Evolutionary conservation across 495 filamentous ascomycete genomes (phyloP).

Genomic region (Aspergillus sparsus): DNA sequence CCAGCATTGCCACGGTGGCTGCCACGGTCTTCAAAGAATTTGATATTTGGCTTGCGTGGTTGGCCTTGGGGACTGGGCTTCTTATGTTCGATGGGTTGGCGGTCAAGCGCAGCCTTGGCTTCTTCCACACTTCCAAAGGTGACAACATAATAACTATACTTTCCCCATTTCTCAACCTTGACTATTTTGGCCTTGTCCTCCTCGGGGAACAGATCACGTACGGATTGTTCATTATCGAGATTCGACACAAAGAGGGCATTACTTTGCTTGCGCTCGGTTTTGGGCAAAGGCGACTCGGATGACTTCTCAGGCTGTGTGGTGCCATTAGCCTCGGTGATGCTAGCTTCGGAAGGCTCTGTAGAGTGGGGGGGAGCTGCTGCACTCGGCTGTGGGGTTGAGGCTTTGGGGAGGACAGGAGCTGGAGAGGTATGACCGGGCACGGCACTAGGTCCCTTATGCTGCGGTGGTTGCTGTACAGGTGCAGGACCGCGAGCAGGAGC

Average conservation of each 20-base stretch:
- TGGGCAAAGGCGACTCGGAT: conserved; percentile 40
- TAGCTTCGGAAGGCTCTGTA: conserved; percentile 33
- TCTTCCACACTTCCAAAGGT: conserved; percentile 77
- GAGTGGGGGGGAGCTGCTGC: not conserved
- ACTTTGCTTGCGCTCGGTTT: conserved; percentile 56
- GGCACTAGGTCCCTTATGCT: conserved; percentile 38
- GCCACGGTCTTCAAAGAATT: conserved; percentile 71
- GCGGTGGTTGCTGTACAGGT: conserved; percentile 40
- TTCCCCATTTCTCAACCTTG: conserved; percentile 75
- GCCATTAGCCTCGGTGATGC: conserved; percentile 39
- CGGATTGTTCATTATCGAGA: conserved; percentile 72
- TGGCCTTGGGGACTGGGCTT: conserved; percentile 61
- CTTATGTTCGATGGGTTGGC: conserved; percentile 72
- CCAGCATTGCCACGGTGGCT: conserved; percentile 62
- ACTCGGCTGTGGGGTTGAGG: conserved; percentile 54
- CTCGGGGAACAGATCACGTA: conserved; percentile 74
- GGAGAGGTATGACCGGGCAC: conserved; percentile 48
- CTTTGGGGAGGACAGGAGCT: conserved; percentile 54
- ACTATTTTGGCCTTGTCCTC: conserved; percentile 77
- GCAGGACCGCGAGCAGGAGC: conserved; percentile 27
- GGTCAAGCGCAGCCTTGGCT: conserved; percentile 71
- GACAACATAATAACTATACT: conserved; percentile 73
- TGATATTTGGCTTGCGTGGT: conserved; percentile 70
- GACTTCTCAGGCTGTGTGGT: conserved; percentile 40
- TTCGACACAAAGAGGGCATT: conserved; percentile 84